phyloP scores from a whole-genome alignment of 2,329 filamentous ascomycete species.

The Tolypocladium album region DNA sequence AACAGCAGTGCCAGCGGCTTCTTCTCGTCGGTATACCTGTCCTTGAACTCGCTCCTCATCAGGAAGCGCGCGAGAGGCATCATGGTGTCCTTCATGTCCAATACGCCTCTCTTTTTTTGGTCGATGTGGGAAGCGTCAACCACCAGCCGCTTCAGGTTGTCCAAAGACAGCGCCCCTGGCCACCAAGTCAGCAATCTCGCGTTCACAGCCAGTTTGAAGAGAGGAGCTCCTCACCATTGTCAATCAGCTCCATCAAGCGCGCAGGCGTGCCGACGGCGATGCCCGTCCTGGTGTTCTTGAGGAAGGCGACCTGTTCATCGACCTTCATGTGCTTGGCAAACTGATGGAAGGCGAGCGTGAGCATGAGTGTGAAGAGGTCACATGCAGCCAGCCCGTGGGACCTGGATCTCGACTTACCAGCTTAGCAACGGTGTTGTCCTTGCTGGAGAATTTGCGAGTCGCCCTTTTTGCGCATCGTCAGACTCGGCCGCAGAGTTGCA shows the following conservation, averaged over 20 bases:
- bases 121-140: conserved; percentile 91
- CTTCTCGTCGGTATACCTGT: conserved; percentile 52
- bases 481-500: background rate
- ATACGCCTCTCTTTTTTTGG: conserved; percentile 83
- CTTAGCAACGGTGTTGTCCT: conserved; percentile 72
- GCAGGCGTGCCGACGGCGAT: conserved; percentile 87
- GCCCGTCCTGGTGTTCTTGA: conserved; percentile 60
- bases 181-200: background rate
- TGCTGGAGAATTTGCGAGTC: conserved; percentile 68
- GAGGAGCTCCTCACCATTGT: conserved; percentile 51
- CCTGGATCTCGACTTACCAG: conserved; percentile 35
- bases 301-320: conserved; percentile 69
- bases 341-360: conserved; percentile 15
- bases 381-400: background rate
- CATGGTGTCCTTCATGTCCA: conserved; percentile 92
- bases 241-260: conserved; percentile 69
- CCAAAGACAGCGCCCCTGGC: conserved; percentile 55
- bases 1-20: conserved; percentile 53
- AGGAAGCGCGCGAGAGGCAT: conserved; percentile 70
- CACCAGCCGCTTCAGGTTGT: conserved; percentile 66
- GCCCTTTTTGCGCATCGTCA: conserved; percentile 34
- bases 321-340: conserved; percentile 99
- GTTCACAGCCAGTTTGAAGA: background rate
- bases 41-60: conserved; percentile 58
- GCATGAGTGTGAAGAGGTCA: background rate